These are phyloP conservation scores for Aegilops sharonensis DNA, from an alignment of 176 grass and related monocot genomes.

Conservation along the genomic window DNA sequence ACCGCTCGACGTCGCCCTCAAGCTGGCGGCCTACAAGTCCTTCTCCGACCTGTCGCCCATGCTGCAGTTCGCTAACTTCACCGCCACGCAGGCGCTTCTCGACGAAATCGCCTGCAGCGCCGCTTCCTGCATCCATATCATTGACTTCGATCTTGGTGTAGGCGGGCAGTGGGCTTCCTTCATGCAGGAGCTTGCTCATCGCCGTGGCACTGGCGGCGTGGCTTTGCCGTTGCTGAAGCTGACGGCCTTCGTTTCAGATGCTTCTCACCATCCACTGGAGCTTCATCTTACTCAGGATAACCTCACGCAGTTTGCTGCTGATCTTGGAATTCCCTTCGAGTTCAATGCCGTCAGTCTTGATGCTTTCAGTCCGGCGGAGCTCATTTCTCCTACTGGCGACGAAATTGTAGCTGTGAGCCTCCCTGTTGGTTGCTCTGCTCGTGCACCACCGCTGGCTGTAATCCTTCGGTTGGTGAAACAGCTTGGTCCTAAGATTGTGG, in stretches of 20 bases:
- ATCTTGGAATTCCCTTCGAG: constrained; percentile 70
- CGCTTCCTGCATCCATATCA: constrained; percentile 65
- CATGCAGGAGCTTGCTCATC: constrained; percentile 79
- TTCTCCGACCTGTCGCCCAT: constrained; percentile 82
- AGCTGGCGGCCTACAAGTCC: constrained; percentile 71
- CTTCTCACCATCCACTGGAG: constrained; percentile 68
- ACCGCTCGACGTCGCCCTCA: constrained; percentile 59
- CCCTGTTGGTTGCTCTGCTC: constrained; percentile 58
- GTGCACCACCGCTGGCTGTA: constrained; percentile 39
- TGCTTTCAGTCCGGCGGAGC: constrained; percentile 45
- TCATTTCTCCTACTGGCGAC: constrained; percentile 33
- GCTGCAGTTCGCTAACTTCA: constrained; percentile 82
- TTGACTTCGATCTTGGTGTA: constrained; percentile 80
- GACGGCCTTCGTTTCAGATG: constrained; percentile 57
- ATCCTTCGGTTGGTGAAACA: constrained; percentile 78
- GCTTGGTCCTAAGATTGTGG: constrained; percentile 67
- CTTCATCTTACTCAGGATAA: constrained; percentile 67
- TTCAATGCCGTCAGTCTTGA: constrained; percentile 62
- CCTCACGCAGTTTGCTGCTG: constrained; percentile 65
- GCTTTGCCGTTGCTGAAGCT: constrained; percentile 55
- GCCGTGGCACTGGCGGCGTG: constrained; percentile 16
- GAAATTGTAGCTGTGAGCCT: constrained; percentile 80
- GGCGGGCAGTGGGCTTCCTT: constrained; percentile 92
- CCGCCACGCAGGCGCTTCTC: constrained; percentile 69
- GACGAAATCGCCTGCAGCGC: constrained; percentile 54